Evolutionary conservation across 1,284 basidiomycete species (phyloP), one percentile per base, ranked within the genome.

Genomic region (Austropuccinia psidii): DNA sequence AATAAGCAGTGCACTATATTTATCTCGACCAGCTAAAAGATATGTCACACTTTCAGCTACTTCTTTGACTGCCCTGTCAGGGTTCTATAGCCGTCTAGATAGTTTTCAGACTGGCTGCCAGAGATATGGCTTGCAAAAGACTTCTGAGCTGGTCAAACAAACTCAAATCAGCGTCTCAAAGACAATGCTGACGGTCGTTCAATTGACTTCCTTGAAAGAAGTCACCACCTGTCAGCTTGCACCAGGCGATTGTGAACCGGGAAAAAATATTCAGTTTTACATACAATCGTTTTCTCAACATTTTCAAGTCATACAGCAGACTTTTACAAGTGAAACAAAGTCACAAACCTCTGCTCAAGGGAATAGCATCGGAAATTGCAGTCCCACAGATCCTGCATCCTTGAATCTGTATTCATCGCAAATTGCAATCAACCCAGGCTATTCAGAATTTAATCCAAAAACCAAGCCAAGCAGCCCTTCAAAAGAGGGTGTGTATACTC

Each of bases 1-100:
- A n/a, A 66, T 29, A 1, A 66, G n/a, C n/a, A n/a, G n/a, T 39
- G 11, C 15, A 1, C 15, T 27, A 33, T 29, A 58, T n/a, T n/a
- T 21, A 7, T 49, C n/a, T 29, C 41, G 2, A 35, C 47, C 47
- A 70, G 68, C 33, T 35, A 35, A 70, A 33, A 43, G 43, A 8
- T 70, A 70, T 61, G 41, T 70, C 27, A 61, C 57, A n/a, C 68
- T 70, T 39, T 60, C 55, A 19, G 68, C 68, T 4, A 70, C 68
- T 21, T 70, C 68, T 41, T 41, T 70, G 33, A 70, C 54, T 31
- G 61, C 68, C 41, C 21, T 70, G n/a, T 61, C 57, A 15, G 49
- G 54, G 0, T 61, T 49, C 24, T 70, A 50, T 47, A 61, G 33
- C 15, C 55, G 55, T 9, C 55, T 70, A n/a, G 21, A 39, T 33